Conservation (phyloP, 148 eudicot genomes). For the Cornus suecica region DNA sequence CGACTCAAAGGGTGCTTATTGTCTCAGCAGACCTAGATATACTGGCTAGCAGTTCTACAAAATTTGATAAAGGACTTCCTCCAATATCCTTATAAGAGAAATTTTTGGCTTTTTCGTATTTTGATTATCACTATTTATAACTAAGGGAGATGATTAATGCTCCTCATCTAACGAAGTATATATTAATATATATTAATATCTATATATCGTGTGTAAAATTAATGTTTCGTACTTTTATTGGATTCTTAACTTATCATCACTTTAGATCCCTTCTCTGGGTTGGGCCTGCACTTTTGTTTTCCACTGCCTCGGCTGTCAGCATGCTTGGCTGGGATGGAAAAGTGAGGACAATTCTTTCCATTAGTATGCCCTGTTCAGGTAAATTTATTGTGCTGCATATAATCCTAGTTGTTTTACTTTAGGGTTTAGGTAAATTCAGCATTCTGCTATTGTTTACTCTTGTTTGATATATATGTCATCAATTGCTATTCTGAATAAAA, state of each 20-base stretch:
- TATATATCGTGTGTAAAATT: no score
- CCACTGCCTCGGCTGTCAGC: slow-evolving; percentile 79
- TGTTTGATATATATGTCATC: background rate
- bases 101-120: background rate
- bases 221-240: slow-evolving; percentile 14
- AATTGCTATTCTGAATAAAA: background rate
- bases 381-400: slow-evolving; percentile 14
- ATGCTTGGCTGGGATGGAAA: slow-evolving; percentile 99
- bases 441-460: background rate
- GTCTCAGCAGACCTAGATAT: slow-evolving; percentile 86
- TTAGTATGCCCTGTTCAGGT: slow-evolving; percentile 90
- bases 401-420: slow-evolving; percentile 1
- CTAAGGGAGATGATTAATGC: background rate
- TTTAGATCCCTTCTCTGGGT: slow-evolving; percentile 97
- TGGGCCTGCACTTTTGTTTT: slow-evolving; percentile 94
- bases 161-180: no score
- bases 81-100: slow-evolving; percentile 68
- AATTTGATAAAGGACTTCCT: slow-evolving; percentile 94
- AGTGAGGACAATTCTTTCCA: slow-evolving; percentile 84
- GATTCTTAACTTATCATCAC: slow-evolving; percentile 58
- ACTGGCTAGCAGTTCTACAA: slow-evolving; percentile 73
- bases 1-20: slow-evolving; percentile 85
- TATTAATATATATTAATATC: no score
- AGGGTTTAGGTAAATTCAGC: slow-evolving; percentile 8
- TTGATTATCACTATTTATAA: slow-evolving; percentile 13